Base-by-base conservation (phyloP, 2,329 filamentous ascomycete species). In the Pseudogymnoascus sp. region DNA sequence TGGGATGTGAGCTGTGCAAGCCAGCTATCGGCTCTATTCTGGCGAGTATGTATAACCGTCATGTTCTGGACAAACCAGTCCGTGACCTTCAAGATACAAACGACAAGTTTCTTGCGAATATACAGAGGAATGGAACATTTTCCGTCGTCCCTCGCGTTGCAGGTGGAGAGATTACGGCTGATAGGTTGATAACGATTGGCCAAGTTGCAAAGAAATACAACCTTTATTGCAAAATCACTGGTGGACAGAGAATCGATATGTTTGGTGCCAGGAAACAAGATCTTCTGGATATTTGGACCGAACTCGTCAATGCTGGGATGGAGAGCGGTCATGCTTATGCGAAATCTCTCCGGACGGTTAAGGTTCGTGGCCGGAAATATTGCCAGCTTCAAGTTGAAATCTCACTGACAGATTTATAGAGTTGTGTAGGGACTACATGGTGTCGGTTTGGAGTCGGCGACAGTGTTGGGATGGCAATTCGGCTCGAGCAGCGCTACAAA, bases 321-420 rank as follows among this genome's bases (percentile, higher is more conserved):
- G 91, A 96, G 72, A 90, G 86, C 63, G 91, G 91, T 0, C 90
- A 96, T 70, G 91, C 90, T 0, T 96, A 96, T 70, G 91, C 90
- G 38, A 96, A 96, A 75, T 88, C 88, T 3, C 78, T 96, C 48
- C 81, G 91, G 45, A 95, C 91, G 0, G 89, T 96, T 69, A 96
- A 96, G 45, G 45, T 52, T 52, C 26, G 45, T 52, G 6, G 9
- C 9, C 7, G 9, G 1, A 52, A 52, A 18, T 13, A 19, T 52
- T 12, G 19, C 9, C 26, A 6, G 7, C 4, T 1, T n/a, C 26
- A 13, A 10, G 3, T 1, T 30, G 45, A 12, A 13, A 30, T 19
- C n/a, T 12, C 3, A 30, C 45, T 52, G 13, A 52, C 45, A 30
- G 12, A 19, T 52, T 19, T 30, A 30, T 30, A 52, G 79, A 90